These are phyloP conservation scores for Cadophora sp. DNA, from an alignment of 2,329 filamentous ascomycete species.

Conservation along the genomic window DNA sequence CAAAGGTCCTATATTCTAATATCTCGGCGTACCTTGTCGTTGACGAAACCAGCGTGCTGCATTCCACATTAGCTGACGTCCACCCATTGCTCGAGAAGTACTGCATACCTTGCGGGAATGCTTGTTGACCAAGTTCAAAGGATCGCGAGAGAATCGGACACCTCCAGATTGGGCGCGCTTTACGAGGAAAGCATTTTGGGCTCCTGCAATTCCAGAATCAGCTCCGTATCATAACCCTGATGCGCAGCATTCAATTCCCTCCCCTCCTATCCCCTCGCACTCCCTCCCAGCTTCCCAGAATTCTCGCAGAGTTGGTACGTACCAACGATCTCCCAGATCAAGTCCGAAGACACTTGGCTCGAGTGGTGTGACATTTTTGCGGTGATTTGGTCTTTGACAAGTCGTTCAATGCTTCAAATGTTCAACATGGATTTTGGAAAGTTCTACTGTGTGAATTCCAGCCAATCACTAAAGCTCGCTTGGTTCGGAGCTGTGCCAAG, in stretches of 20 bases:
- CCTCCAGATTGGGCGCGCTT: slow-evolving; percentile 84
- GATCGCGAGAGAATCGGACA: slow-evolving; percentile 91
- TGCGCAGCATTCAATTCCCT: slow-evolving; percentile 12
- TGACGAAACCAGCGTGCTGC: slow-evolving; percentile 90
- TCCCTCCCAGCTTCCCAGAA: not conserved
- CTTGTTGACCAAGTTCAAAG: slow-evolving; percentile 91
- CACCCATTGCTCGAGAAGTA: slow-evolving; percentile 1
- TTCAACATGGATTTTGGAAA: slow-evolving; percentile 26
- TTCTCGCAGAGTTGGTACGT: slow-evolving; percentile 55
- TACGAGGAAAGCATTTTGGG: slow-evolving; percentile 88
- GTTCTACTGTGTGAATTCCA: slow-evolving; percentile 16
- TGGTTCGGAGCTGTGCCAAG: not conserved
- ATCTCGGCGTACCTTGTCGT: slow-evolving; percentile 77
- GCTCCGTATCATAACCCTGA: slow-evolving; percentile 9
- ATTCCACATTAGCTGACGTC: slow-evolving; percentile 29
- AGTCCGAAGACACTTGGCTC: slow-evolving; percentile 84
- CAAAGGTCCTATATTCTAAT: not conserved
- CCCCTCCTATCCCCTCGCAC: slow-evolving; percentile 2
- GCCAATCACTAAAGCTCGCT: slow-evolving; percentile 28
- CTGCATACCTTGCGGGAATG: slow-evolving; percentile 83
- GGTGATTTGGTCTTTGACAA: slow-evolving; percentile 27
- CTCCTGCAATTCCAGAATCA: slow-evolving; percentile 61
- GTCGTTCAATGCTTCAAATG: slow-evolving; percentile 23
- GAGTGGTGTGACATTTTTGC: slow-evolving; percentile 57
- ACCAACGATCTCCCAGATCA: slow-evolving; percentile 96